Percentiles rank a stretch among this genome's conserved stretches.
Conservation (phyloP, 2,329 filamentous ascomycete genomes). For the Albifimbria verrucaria region DNA sequence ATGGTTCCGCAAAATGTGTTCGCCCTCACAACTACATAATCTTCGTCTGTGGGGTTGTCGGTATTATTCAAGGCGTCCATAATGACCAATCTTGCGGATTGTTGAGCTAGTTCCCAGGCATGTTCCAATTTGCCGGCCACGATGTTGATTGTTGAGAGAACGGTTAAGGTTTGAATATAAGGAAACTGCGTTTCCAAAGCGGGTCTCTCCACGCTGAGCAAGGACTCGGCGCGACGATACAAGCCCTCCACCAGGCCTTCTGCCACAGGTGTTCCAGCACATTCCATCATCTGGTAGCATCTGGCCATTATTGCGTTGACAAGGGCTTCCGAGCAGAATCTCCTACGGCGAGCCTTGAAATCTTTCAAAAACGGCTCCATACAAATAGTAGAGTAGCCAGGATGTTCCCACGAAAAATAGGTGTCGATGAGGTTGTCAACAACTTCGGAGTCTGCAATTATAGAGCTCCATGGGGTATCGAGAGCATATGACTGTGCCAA, state of each 20-base stretch:
- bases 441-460: neutral
- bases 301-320: slow-evolving; percentile 5
- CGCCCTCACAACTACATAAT: neutral
- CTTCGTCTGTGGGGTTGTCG: neutral
- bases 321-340: slow-evolving; percentile 3
- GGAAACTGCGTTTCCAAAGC: slow-evolving; percentile 1
- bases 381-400: neutral
- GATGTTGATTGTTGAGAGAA: neutral
- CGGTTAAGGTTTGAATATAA: slow-evolving; percentile 1
- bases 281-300: slow-evolving; percentile 3
- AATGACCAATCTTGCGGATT: neutral
- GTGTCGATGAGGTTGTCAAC: neutral
- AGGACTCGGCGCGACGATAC: neutral
- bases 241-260: neutral
- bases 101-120: neutral
- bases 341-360: neutral
- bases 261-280: neutral
- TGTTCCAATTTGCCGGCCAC: neutral
- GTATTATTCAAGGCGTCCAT: neutral
- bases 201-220: neutral
- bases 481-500: neutral
- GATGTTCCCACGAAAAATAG: neutral
- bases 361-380: slow-evolving; percentile 3
- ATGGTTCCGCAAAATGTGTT: slow-evolving; percentile 4
- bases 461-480: neutral